Evolutionary conservation across 73 alveolate species (phyloP), one percentile per base, ranked within the genome.

Genomic region (Stentor coeruleus): DNA sequence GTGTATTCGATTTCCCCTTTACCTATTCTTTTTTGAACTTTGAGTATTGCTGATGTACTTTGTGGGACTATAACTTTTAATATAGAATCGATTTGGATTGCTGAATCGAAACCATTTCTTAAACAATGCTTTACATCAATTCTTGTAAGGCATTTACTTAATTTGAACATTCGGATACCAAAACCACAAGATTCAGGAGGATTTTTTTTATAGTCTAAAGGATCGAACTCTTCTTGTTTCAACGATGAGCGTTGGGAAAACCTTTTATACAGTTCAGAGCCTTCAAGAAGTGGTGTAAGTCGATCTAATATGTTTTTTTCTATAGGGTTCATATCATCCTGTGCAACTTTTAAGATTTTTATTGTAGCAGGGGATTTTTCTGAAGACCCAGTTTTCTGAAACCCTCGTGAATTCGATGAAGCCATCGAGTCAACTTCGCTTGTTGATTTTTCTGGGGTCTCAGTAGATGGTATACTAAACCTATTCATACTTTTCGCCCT

Each of bases 141-240:
- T 20, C 59, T 15, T 82, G 77, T 74, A 66, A 90, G 77, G 15
- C 81, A 30, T 35, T 75, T 85, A 59, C 87, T 90, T 35, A 90
- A 77, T 49, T 81, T 75, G 55, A 90, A 59, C 26, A 36, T 15
- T 39, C 93, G 60, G 3, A 90, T 33, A 3, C 96, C 96, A 84
- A 74, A 90, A 36, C 96, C 96, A 81, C 93, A 87, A 26, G 76
- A 3, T 55, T 90, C 96, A 20, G 96, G 96, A 11, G 93, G 88
- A 55, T 11, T 59, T 55, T 84, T 85, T 26, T 77, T 84, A 3
- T 91, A 60, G 41, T 81, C 79, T 26, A 90, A 84, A 28, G 91
- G 92, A 39, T 90, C 96, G 59, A 90, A 90, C 3, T 87, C 93
- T 38, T 87, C 81, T 59, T 84, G 87, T 39, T 83, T 81, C 33